Evolutionary conservation across 2,329 filamentous ascomycete genomes (phyloP).

Genomic region (Acrodontium crateriforme): DNA sequence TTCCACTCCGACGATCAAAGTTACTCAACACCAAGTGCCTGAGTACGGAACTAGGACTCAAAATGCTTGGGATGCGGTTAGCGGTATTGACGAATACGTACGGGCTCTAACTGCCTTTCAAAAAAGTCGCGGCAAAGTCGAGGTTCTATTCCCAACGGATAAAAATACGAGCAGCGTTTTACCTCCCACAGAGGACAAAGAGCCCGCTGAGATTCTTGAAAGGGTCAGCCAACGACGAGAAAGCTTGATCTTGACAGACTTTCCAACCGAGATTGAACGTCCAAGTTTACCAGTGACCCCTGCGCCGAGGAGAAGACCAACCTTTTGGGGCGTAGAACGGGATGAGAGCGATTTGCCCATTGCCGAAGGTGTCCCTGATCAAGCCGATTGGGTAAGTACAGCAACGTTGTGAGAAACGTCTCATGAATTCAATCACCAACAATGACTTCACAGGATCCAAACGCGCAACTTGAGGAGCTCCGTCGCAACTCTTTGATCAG

Average conservation of each 20-base stretch:
- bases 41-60: constrained; percentile 47
- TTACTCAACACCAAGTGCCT: constrained; percentile 51
- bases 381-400: constrained; percentile 85
- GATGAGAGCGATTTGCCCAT: constrained; percentile 50
- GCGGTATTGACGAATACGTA: constrained; percentile 78
- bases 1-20: constrained; percentile 33
- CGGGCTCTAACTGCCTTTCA: constrained; percentile 52
- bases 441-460: constrained; percentile 28
- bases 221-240: constrained; percentile 28
- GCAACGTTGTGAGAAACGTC: constrained; percentile 1
- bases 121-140: constrained; percentile 36
- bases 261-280: constrained; percentile 67
- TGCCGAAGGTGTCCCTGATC: constrained; percentile 72
- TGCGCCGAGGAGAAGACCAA: constrained; percentile 57
- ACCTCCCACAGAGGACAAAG: constrained; percentile 11
- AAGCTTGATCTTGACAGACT: constrained; percentile 67
- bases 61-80: constrained; percentile 90
- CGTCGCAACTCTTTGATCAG: constrained; percentile 29
- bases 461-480: constrained; percentile 32
- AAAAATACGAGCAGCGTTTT: constrained; percentile 7
- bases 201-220: constrained; percentile 15
- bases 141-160: constrained; percentile 2
- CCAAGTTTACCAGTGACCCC: constrained; percentile 86
- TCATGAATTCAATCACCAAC: constrained; percentile 1
- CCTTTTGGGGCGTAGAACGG: constrained; percentile 51